Evolutionary conservation across 2,329 filamentous ascomycete genomes (phyloP).

Genomic region (Aureobasidium zeae): DNA sequence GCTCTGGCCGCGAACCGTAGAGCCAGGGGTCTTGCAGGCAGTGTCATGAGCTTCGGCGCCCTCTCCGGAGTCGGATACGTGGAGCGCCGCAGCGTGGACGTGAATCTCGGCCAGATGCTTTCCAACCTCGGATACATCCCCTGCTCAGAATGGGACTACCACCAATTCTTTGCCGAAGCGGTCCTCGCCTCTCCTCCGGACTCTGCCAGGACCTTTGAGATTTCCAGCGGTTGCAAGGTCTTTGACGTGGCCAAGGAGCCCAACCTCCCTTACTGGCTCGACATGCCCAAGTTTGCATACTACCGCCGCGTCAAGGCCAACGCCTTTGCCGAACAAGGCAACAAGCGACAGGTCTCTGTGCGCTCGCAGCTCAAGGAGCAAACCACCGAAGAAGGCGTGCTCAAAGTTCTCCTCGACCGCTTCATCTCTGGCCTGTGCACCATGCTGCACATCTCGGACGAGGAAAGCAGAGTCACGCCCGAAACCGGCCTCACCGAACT

Average conservation of each 20-base stretch:
- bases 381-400: constrained; percentile 4
- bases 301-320: constrained; percentile 4
- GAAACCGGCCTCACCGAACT: constrained; percentile 21
- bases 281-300: constrained; percentile 8
- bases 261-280: constrained; percentile 3
- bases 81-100: constrained; percentile 5
- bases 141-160: constrained; percentile 43
- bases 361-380: constrained; percentile 2
- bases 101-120: not conserved
- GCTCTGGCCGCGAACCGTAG: constrained; percentile 32
- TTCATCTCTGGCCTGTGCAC: not conserved
- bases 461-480: not conserved
- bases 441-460: not conserved
- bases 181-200: constrained; percentile 24
- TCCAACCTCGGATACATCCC: constrained; percentile 5
- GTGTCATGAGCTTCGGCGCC: constrained; percentile 46
- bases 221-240: not conserved
- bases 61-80: constrained; percentile 38
- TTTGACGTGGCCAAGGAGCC: not conserved
- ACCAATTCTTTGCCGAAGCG: constrained; percentile 45
- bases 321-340: constrained; percentile 2
- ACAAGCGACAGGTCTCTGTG: constrained; percentile 5
- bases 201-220: constrained; percentile 1
- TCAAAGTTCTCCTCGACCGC: constrained; percentile 1
- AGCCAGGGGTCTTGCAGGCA: constrained; percentile 35